phyloP scores from a whole-genome alignment of 306 rosid species.

The Castanospermum australe region DNA sequence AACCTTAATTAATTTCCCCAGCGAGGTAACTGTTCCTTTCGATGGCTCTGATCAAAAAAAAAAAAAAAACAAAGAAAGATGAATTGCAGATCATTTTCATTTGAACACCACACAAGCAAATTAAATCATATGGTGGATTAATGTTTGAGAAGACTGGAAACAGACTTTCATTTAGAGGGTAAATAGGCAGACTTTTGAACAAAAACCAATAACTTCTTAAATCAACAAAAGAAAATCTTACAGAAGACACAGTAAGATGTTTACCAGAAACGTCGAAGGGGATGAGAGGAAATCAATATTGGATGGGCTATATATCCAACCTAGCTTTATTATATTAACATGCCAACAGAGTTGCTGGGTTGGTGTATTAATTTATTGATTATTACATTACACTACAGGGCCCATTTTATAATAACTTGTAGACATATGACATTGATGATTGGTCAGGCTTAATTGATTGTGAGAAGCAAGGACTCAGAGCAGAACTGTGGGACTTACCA shows the following conservation, averaged over 20 bases:
- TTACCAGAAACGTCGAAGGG: neutral
- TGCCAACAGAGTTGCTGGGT: no score
- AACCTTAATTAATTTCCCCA: neutral
- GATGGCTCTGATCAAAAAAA: neutral
- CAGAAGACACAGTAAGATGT: neutral
- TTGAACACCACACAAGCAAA: neutral
- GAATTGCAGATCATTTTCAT: neutral
- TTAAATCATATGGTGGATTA: neutral
- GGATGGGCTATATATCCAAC: no score
- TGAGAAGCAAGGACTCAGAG: no score
- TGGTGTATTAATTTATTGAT: no score
- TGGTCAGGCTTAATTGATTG: neutral
- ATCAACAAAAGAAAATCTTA: neutral
- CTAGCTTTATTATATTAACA: no score
- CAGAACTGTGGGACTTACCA: no score
- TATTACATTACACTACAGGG: neutral
- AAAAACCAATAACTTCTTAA: neutral
- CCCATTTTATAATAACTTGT: neutral
- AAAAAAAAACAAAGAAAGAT: neutral
- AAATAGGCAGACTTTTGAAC: no score
- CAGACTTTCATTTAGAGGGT: neutral
- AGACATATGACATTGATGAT: no score
- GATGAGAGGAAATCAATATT: neutral
- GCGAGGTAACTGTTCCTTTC: neutral
- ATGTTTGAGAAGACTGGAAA: neutral